Conservation (phyloP, 2,329 filamentous ascomycete species). For the Aspergillus fumigatiaffinis region DNA sequence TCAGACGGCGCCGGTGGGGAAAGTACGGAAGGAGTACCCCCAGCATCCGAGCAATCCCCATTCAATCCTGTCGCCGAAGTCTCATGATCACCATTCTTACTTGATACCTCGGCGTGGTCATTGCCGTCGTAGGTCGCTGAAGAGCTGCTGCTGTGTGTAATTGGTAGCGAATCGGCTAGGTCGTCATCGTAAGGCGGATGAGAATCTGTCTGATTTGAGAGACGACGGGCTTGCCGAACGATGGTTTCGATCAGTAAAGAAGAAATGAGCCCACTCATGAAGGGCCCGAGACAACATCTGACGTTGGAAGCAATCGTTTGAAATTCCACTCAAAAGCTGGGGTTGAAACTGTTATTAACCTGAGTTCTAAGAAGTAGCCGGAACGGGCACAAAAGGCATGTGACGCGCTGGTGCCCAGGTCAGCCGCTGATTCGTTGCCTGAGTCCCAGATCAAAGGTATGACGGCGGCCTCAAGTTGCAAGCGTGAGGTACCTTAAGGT, state of each 20-base stretch:
- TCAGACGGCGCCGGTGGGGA: constrained; percentile 11
- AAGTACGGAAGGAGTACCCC: constrained; percentile 19
- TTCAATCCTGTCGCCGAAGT: constrained; percentile 2
- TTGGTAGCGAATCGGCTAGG: constrained; percentile 19
- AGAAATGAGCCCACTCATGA: constrained; percentile 44
- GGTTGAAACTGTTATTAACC: neutral
- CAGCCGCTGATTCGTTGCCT: constrained; percentile 16
- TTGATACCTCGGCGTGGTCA: constrained; percentile 9
- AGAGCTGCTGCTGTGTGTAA: constrained; percentile 18
- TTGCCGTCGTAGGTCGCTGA: constrained; percentile 14
- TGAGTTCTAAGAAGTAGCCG: constrained; percentile 4
- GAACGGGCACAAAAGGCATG: constrained; percentile 12
- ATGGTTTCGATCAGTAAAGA: constrained; percentile 43
- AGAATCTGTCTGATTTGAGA: constrained; percentile 25
- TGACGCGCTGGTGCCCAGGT: constrained; percentile 7
- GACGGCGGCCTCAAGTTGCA: constrained; percentile 1
- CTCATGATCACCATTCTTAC: constrained; percentile 8
- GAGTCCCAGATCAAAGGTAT: neutral
- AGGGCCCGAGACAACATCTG: constrained; percentile 21
- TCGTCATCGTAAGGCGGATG: constrained; percentile 21
- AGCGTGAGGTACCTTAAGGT: neutral
- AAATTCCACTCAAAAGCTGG: neutral
- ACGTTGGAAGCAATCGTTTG: constrained; percentile 1
- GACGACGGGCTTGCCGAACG: constrained; percentile 40
- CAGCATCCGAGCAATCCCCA: constrained; percentile 19